These are phyloP conservation scores for Phyllachora maydis DNA, from an alignment of 2,329 filamentous ascomycete species.

Conservation along the genomic window DNA sequence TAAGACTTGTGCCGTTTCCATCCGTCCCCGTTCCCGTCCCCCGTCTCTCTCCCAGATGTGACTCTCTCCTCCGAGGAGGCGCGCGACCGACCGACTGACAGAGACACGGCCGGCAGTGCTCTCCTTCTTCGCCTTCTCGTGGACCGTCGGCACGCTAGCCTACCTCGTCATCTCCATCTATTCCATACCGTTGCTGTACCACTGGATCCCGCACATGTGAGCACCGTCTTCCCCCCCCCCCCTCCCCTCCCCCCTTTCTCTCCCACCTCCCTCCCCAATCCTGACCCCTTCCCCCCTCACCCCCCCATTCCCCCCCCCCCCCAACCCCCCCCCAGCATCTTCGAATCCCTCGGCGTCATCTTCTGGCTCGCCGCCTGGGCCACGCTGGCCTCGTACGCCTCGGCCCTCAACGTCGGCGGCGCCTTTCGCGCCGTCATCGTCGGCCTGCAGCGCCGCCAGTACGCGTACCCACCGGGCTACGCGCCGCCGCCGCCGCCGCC, in stretches of 20 bases:
- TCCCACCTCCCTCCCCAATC: neutral
- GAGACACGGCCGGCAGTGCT: no score
- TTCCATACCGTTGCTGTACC: neutral
- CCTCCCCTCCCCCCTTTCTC: neutral
- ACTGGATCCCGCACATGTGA: neutral
- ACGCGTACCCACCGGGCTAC: no score
- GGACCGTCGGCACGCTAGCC: neutral
- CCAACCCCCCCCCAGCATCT: neutral
- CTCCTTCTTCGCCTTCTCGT: neutral
- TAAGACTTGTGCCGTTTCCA: no score
- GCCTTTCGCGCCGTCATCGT: neutral
- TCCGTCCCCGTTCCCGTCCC: no score
- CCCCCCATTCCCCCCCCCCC: neutral
- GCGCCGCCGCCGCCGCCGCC: no score
- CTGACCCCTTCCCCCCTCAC: neutral
- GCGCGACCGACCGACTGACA: no score
- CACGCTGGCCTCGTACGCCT: neutral
- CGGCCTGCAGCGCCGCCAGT: neutral
- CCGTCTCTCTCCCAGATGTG: no score
- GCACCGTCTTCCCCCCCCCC: neutral
- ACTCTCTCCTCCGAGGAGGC: no score
- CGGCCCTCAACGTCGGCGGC: neutral
- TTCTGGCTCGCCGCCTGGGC: neutral
- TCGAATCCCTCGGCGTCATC: neutral
- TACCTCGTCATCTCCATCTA: neutral